Evolutionary conservation across 2,329 filamentous ascomycete species (phyloP), one percentile per base, ranked within the genome.

Genomic region (Grosmannia huntii): DNA sequence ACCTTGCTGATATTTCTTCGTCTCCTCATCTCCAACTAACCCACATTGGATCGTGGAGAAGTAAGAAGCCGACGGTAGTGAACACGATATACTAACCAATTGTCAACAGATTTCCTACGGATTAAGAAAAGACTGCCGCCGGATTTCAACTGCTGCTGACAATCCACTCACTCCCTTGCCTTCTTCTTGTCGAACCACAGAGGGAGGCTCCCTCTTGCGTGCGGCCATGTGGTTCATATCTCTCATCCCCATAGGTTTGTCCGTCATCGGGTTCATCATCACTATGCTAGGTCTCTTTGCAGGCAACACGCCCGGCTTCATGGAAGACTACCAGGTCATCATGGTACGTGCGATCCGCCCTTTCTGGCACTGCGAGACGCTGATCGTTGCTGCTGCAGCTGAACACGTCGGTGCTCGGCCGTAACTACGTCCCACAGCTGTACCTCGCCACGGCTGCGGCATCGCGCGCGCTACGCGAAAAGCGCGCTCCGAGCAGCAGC

Each of bases 321-420:
- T 74, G 61, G 70, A 73, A 41, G 68, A 71, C 12, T 72, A 70
- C 59, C 70, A 73, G 38, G 66, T 74, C 44, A 66, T 73, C 33
- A 68, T 69, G 52, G 71, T 73, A 63, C 56, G 70, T 65, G 23
- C 6, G 10, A n/a, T 5, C 41, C 19, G 16, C 5, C 41, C 4
- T 44, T 16, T 5, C 3, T 21, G 16, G 19, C 14, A 14, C n/a
- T 36, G 28, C 11, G 19, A 21, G n/a, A 19, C 7, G 11, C 7
- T 55, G 27, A 25, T 11, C 21, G 1, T 54, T n/a, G 6, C 12
- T 49, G 21, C 12, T 11, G 12, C 55, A 74, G 72, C 68, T 75
- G 60, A 74, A 75, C 66, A 72, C 72, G 59, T 73, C 73, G 21
- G 64, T 65, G 16, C 69, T 75, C 38, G 73, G 72, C 31, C 68